Evolutionary conservation across 495 filamentous ascomycete species (phyloP).

Genomic region (Astrocystis sublimbata): DNA sequence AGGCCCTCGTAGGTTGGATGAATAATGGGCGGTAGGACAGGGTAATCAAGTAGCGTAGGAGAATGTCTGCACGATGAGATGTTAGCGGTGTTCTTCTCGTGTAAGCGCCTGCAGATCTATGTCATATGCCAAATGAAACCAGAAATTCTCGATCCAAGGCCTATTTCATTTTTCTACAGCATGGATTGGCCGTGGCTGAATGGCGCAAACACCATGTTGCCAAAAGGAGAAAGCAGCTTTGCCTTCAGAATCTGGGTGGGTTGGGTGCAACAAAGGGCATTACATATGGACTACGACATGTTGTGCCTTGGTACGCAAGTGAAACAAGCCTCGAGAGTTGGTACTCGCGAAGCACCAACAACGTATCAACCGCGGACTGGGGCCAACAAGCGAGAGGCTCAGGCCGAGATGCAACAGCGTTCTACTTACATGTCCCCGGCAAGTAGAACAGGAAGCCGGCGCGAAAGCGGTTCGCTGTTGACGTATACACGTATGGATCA

Average conservation of each 20-base stretch:
- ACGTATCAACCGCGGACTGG: background rate
- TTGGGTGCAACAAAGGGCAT: background rate
- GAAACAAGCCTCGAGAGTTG: background rate
- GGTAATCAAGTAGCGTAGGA: constrained; percentile 21
- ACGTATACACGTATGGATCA: constrained; percentile 10
- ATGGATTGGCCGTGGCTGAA: too few relatives aligned
- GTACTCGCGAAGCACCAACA: constrained; percentile 2
- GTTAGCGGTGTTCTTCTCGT: constrained; percentile 34
- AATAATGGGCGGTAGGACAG: background rate
- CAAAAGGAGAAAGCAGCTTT: background rate
- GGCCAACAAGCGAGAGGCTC: background rate
- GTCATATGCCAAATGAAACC: constrained; percentile 11
- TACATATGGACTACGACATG: constrained; percentile 2
- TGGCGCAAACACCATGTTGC: background rate
- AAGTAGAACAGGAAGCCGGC: background rate
- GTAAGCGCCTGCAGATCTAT: constrained; percentile 28
- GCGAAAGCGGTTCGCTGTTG: background rate
- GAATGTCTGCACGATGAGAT: constrained; percentile 36
- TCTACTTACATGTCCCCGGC: constrained; percentile 16
- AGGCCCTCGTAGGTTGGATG: background rate
- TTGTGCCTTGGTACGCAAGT: background rate
- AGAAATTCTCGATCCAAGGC: background rate
- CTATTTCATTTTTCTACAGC: too few relatives aligned
- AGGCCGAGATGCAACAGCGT: background rate
- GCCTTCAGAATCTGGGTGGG: background rate